Conservation (phyloP, 805 yeast genomes). For the Dipodascus albidus region DNA sequence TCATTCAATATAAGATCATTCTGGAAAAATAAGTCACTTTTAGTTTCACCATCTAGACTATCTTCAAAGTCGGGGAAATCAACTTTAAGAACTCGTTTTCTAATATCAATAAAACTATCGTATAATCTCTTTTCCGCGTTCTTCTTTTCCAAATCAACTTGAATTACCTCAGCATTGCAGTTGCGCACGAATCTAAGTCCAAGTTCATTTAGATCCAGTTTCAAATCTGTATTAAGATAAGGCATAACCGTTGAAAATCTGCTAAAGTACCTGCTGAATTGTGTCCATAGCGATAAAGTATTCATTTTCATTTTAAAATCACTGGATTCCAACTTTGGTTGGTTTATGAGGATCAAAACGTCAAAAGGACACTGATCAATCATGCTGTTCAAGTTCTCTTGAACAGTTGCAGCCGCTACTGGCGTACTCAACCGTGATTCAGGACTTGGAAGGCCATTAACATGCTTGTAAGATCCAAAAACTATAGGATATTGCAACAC, state of each 20-base stretch:
- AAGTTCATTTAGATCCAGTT: neutral
- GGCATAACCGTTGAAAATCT: neutral
- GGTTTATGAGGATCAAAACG: neutral
- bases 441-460: neutral
- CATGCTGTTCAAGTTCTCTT: neutral
- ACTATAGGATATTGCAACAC: neutral
- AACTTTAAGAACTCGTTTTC: neutral
- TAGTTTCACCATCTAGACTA: neutral
- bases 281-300: neutral
- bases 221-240: neutral
- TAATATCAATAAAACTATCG: neutral
- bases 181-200: neutral
- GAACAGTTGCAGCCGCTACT: neutral
- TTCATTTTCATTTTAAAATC: neutral
- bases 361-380: neutral
- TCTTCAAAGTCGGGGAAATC: neutral
- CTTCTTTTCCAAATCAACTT: neutral
- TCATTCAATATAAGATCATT: neutral
- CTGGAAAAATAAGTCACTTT: neutral
- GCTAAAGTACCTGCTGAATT: neutral
- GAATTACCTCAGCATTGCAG: neutral
- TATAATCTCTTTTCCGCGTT: neutral
- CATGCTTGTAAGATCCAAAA: neutral
- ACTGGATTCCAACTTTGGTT: neutral
- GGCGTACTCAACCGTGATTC: neutral